These are phyloP conservation scores for Hortaea werneckii DNA, from an alignment of 2,329 filamentous ascomycete genomes.

Conservation along the genomic window DNA sequence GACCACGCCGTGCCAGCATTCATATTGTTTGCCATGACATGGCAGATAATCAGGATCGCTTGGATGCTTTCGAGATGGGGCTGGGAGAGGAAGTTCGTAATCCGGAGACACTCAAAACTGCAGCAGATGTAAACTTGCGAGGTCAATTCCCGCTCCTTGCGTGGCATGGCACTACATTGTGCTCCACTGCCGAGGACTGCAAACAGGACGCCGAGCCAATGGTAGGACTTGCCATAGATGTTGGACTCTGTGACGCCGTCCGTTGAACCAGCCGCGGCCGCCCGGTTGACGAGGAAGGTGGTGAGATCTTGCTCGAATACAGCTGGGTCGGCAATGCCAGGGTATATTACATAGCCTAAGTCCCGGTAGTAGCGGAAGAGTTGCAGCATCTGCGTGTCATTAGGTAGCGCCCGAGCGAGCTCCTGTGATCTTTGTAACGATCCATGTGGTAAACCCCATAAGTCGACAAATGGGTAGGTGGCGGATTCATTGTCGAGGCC, in stretches of 20 bases:
- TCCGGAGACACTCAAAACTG: slow-evolving; percentile 53
- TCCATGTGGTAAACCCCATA: slow-evolving; percentile 51
- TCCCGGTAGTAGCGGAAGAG: slow-evolving; percentile 50
- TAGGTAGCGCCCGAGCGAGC: slow-evolving; percentile 48
- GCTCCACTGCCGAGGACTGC: slow-evolving; percentile 53
- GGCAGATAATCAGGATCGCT: slow-evolving; percentile 51
- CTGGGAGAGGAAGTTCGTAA: slow-evolving; percentile 54
- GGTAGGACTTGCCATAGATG: slow-evolving; percentile 48
- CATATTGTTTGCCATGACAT: slow-evolving; percentile 34
- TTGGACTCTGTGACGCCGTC: slow-evolving; percentile 43
- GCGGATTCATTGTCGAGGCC: slow-evolving; percentile 55
- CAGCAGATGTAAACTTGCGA: slow-evolving; percentile 58
- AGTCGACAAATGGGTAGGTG: slow-evolving; percentile 55
- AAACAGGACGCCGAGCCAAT: slow-evolving; percentile 51
- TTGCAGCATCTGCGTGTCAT: slow-evolving; percentile 47
- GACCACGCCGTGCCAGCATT: slow-evolving; percentile 56
- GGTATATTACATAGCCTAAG: slow-evolving; percentile 50
- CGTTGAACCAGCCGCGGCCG: slow-evolving; percentile 27
- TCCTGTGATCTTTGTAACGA: slow-evolving; percentile 48
- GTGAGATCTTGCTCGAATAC: slow-evolving; percentile 46
- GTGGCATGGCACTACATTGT: slow-evolving; percentile 47
- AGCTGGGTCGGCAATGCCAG: slow-evolving; percentile 47
- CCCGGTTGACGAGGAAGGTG: slow-evolving; percentile 43
- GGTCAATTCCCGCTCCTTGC: slow-evolving; percentile 51
- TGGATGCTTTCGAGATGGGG: slow-evolving; percentile 53